Base-by-base conservation (phyloP, 768 basidiomycete genomes). In the Terana coerulea region DNA sequence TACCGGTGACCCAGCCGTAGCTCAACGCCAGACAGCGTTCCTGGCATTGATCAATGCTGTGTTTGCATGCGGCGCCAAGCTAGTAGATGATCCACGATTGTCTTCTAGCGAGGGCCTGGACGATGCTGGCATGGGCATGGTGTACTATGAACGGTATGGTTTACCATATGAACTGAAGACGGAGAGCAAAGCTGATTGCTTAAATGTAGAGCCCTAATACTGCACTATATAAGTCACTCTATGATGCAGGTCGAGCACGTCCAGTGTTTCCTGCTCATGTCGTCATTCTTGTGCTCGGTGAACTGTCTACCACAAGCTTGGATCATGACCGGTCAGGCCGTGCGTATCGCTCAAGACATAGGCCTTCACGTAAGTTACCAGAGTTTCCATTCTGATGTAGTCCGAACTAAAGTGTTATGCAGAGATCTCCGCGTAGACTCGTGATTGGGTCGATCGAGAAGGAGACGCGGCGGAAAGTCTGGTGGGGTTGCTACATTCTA, bases 241-340 rank as follows among this genome's bases (percentile, higher is more conserved):
- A 88, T 85, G 49, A 90, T 84, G 34, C 88, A 93, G 66, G 74
- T 88, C 45, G 79, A 84, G 29, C 93, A 95, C 67, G 92, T 95
- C 26, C 93, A 95, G 72, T 88, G 88, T 67, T 86, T 94, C 65
- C 80, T 91, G 55, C 76, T 95, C 49, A 80, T 94, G 78, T 86
- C 92, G 46, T 87, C 91, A 1, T 95, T 93, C 72, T 74, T 95
- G 53, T 94, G 92, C 64, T 92, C 91, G 48, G 78, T 95, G 59
- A 95, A 95, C 63, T 93, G 92, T 64, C 79, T 95, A 46, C 93
- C 93, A 2, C 93, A 94, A 69, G 91, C 92, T 26, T 95, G 93
- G 93, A 80, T 95, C 56, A 76, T 94, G 51, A 81, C 93, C 49
- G 93, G 93, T 36, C 93, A 95, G 66, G 93, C 90, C 21, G 82